Evolutionary conservation across 2,329 filamentous ascomycete species (phyloP), one percentile per base, ranked within the genome.

Genomic region (Aspergillus sp.): DNA sequence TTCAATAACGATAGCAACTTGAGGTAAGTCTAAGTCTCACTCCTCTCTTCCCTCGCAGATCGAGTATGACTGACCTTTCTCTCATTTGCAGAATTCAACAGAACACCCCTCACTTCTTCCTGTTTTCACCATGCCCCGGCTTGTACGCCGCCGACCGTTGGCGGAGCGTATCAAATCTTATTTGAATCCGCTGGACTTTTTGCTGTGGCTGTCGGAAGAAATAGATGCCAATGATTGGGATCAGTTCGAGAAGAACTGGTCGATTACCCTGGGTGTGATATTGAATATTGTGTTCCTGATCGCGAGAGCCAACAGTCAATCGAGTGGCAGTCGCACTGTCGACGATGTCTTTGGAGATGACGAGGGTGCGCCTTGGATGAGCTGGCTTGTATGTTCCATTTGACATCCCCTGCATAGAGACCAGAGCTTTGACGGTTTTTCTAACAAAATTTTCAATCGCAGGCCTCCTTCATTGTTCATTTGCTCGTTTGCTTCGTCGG

Each of bases 181-280:
- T 75, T 80, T 97, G 60, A 94, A 98, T 71, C 92, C 91, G 3
- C 89, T 90, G 79, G 95, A 99, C 77, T 90, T 94, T 71, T 79
- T 95, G 56, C 86, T 99, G 18, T 96, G 92, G 90, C 77, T 96
- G 2, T 96, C 91, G 0, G 94, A 98, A 74, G 91, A 96, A 77
- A 84, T 99, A 61, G 93, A 97, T 73, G 92, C 92, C 29, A 88
- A 90, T 71, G 91, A 96, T 68, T 96, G 92, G 87, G 91, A 97
- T 67, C 91, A 94, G 20, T 80, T 85, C 61, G 80, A 87, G 62
- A 89, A 90, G 66, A 79, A 87, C 39, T 89, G 91, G 74, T 90
- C 91, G 26, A 85, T 87, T 5, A 87, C 91, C 54, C 80, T 96
- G 18, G 94, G 92, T 5, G 67, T 96, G 29, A 84, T 73, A 0